Percentiles rank a stretch among this genome's conserved stretches.
These are phyloP conservation scores for Mortierella sp. DNA, from an alignment of 371 early-diverging fungal genomes.

Conservation along the genomic window DNA sequence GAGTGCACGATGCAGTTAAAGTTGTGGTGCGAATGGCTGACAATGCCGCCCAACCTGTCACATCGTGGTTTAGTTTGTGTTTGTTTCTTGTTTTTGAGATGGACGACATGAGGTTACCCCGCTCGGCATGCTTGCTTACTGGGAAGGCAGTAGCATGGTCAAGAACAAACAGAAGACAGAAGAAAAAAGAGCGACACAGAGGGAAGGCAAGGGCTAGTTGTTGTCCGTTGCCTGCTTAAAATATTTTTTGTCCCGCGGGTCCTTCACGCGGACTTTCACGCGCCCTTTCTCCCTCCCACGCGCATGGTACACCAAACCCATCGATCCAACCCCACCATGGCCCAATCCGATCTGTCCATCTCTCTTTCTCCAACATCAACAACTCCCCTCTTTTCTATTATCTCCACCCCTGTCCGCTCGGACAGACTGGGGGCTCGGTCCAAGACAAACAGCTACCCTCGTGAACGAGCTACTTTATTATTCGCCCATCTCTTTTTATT, in stretches of 20 bases:
- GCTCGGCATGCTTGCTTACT: slow-evolving; percentile 2
- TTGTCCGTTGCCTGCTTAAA: background rate
- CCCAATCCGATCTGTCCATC: background rate
- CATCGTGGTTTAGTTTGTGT: background rate
- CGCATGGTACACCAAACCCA: background rate
- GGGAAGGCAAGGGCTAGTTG: background rate
- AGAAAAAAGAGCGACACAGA: background rate
- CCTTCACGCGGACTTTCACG: slow-evolving; percentile 14
- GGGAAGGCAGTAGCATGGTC: slow-evolving; percentile 12
- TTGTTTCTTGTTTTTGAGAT: background rate
- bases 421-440: slow-evolving; percentile 3
- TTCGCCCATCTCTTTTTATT: background rate
- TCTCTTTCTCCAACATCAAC: background rate
- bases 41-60: background rate
- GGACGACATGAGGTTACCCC: background rate
- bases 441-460: background rate
- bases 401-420: background rate
- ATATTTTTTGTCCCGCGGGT: slow-evolving; percentile 1
- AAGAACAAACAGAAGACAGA: background rate
- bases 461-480: slow-evolving; percentile 2
- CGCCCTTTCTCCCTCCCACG: background rate
- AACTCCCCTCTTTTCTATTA: background rate
- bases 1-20: background rate
- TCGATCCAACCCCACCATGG: background rate
- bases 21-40: background rate